Conservation (phyloP, 2,329 filamentous ascomycete genomes). For the Neofusicoccum umdonicola region DNA sequence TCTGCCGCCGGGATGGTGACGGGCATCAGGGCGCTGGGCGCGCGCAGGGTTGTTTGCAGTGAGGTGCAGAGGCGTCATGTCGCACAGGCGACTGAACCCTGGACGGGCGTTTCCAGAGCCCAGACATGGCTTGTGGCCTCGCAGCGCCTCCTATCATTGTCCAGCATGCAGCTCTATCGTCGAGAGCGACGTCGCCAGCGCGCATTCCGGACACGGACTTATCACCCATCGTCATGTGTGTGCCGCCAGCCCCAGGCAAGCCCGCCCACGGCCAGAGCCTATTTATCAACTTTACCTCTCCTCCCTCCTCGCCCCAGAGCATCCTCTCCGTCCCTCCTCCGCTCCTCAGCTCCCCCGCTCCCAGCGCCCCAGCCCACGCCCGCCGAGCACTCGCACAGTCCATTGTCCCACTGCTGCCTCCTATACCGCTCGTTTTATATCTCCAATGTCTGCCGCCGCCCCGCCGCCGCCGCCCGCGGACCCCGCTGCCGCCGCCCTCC, state of each 20-base stretch:
- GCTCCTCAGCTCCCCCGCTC: neutral
- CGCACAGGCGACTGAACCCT: conserved; percentile 12
- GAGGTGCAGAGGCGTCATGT: conserved; percentile 16
- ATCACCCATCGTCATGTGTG: conserved; percentile 12
- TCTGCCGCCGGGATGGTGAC: conserved; percentile 8
- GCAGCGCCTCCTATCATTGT: conserved; percentile 14
- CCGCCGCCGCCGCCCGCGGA: conserved; percentile 24
- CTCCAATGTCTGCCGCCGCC: conserved; percentile 14
- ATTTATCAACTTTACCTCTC: neutral
- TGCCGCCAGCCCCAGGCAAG: conserved; percentile 6
- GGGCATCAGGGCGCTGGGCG: neutral
- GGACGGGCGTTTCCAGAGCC: conserved; percentile 11
- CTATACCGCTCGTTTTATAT: neutral
- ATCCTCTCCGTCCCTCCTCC: neutral
- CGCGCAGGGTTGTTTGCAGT: conserved; percentile 13
- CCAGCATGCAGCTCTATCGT: conserved; percentile 15
- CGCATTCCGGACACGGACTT: conserved; percentile 10
- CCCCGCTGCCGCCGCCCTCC: conserved; percentile 38
- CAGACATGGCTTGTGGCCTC: conserved; percentile 15
- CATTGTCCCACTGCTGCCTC: neutral
- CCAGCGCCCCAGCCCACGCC: neutral
- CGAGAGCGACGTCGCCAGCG: conserved; percentile 2
- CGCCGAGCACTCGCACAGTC: neutral
- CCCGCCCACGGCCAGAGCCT: neutral
- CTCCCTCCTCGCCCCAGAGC: neutral